Conservation (phyloP, 139 green algal genomes). For the Tetraselmis striata region DNA sequence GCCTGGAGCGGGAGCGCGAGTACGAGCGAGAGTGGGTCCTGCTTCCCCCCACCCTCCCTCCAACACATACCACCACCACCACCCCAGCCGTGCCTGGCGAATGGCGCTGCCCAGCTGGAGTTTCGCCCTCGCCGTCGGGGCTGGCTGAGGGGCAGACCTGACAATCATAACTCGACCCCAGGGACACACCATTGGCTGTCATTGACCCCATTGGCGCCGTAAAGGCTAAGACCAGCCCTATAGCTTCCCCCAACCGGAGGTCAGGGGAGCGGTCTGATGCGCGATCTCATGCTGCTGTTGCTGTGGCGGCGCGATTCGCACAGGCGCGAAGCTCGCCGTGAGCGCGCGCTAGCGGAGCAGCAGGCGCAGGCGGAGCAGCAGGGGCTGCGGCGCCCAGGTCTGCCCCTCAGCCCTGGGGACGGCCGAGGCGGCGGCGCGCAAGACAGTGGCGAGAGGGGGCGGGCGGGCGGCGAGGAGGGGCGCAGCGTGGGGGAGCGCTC, state of each 20-base stretch:
- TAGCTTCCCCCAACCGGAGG: no score
- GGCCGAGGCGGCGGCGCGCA: constrained; percentile 1
- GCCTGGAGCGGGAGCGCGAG: constrained; percentile 75
- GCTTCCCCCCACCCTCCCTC: neutral
- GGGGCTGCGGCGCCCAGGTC: constrained; percentile 8
- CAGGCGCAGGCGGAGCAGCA: neutral
- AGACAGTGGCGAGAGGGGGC: neutral
- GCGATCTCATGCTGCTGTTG: neutral
- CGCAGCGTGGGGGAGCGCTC: constrained; percentile 3
- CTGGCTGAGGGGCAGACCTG: no score
- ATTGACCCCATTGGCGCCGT: no score
- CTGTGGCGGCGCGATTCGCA: neutral
- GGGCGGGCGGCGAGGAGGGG: neutral
- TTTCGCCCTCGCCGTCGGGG: no score
- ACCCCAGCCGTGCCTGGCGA: no score
- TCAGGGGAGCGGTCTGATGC: no score
- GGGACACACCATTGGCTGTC: no score
- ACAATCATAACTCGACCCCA: no score
- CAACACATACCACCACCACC: no score
- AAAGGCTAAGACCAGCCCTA: no score
- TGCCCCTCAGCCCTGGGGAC: neutral
- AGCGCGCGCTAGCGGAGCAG: neutral
- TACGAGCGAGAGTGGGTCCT: constrained; percentile 9
- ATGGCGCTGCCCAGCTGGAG: no score
- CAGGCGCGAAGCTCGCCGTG: neutral